These are phyloP conservation scores for Yamadazyma dendronema DNA, from an alignment of 1,139 yeast species.

Conservation along the genomic window DNA sequence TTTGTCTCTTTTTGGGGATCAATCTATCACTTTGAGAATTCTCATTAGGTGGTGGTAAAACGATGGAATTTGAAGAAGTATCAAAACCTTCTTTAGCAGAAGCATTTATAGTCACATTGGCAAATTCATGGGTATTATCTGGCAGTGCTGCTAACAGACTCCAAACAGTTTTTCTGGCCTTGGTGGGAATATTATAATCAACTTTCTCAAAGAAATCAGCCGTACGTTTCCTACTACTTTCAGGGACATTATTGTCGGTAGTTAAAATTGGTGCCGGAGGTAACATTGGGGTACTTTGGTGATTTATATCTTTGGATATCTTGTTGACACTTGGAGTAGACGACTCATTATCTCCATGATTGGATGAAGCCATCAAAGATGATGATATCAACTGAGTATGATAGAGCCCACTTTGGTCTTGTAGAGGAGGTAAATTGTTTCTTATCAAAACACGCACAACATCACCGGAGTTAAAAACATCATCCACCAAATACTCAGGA, in stretches of 20 bases:
- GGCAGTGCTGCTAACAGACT: background rate
- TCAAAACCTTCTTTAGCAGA: constrained; percentile 8
- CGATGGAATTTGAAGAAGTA: constrained; percentile 19
- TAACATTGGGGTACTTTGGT: constrained; percentile 22
- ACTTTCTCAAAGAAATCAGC: constrained; percentile 28
- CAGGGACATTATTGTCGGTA: constrained; percentile 15
- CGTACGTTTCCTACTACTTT: constrained; percentile 22
- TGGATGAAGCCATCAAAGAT: too few species aligned
- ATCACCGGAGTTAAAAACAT: constrained; percentile 58
- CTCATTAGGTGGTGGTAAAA: constrained; percentile 33
- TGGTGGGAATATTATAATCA: constrained; percentile 27
- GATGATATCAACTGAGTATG: too few species aligned
- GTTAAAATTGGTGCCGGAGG: constrained; percentile 24
- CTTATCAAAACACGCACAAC: constrained; percentile 54
- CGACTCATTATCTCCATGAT: background rate
- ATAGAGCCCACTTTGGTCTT: constrained; percentile 2
- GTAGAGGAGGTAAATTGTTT: constrained; percentile 25
- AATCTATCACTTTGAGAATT: constrained; percentile 13
- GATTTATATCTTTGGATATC: constrained; percentile 1
- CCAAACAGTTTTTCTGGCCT: constrained; percentile 11
- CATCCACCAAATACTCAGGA: constrained; percentile 65
- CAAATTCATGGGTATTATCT: constrained; percentile 1
- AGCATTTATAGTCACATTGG: background rate
- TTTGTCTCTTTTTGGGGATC: constrained; percentile 27
- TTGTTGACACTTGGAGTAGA: constrained; percentile 1